These are phyloP conservation scores for Oldenlandia corymbosa DNA, from an alignment of 257 asterid genomes.

Conservation along the genomic window DNA sequence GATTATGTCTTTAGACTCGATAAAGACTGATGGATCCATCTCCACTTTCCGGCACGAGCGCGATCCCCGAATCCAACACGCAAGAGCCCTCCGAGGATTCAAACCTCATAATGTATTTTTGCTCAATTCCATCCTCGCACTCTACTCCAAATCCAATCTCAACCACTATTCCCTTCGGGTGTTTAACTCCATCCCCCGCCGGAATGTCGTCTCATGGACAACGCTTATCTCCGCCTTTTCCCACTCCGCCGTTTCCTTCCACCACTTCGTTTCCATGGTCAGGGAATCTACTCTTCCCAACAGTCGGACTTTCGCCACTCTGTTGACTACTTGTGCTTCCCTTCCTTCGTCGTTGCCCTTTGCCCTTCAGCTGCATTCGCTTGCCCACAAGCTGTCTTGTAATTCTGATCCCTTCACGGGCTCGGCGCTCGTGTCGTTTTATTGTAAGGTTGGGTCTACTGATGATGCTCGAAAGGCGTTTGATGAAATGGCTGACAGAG, in stretches of 20 bases:
- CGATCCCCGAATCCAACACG: conserved; percentile 66
- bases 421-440: conserved; percentile 53
- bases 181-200: conserved; percentile 55
- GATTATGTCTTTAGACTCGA: too few species aligned
- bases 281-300: conserved; percentile 60
- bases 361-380: conserved; percentile 55
- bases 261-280: conserved; percentile 67
- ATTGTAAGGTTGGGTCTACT: conserved; percentile 32
- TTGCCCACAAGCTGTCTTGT: conserved; percentile 43
- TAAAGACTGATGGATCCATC: too few species aligned
- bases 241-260: conserved; percentile 35
- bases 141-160: conserved; percentile 57
- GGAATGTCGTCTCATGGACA: conserved; percentile 76
- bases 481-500: conserved; percentile 55
- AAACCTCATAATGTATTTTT: conserved; percentile 2
- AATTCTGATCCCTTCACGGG: conserved; percentile 43
- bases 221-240: conserved; percentile 58
- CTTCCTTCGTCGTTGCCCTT: conserved; percentile 23
- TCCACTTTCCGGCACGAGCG: conserved; percentile 1
- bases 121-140: conserved; percentile 65
- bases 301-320: conserved; percentile 50
- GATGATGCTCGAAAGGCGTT: conserved; percentile 51
- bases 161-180: conserved; percentile 43
- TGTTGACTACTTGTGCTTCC: conserved; percentile 56
- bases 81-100: conserved; percentile 41